These are phyloP conservation scores for Phytophthora megakarya DNA, from an alignment of 352 stramenopile genomes.

Conservation along the genomic window DNA sequence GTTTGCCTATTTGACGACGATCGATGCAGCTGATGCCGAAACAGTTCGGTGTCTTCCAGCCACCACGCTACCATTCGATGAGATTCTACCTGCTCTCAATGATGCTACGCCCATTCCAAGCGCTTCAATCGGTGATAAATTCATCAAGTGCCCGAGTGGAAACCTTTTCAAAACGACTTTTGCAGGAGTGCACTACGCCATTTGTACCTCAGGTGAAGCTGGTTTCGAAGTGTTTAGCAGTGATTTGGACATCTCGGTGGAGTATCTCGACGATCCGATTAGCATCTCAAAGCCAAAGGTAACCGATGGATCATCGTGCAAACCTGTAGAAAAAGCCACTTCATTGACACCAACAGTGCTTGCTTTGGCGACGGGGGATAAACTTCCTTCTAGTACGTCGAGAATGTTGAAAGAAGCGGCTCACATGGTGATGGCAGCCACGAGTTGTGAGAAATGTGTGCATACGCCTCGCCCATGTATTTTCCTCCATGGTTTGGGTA, in stretches of 20 bases:
- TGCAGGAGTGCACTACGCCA: too few species aligned
- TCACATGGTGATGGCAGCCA: conserved; percentile 12
- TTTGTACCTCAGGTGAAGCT: too few species aligned
- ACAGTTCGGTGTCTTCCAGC: conserved; percentile 30
- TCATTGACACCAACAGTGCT: not conserved
- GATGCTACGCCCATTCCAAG: not conserved
- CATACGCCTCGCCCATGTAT: conserved; percentile 34
- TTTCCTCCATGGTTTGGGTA: conserved; percentile 33
- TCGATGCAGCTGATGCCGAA: not conserved
- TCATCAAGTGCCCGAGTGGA: too few species aligned
- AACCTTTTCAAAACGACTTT: too few species aligned
- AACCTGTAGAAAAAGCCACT: not conserved
- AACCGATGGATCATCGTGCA: not conserved
- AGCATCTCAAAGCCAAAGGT: not conserved
- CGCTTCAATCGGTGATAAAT: too few species aligned
- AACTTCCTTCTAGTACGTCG: conserved; percentile 7
- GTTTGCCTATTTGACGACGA: conserved; percentile 25
- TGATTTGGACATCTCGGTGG: conserved; percentile 7
- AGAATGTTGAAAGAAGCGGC: conserved; percentile 18
- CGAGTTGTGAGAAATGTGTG: conserved; percentile 15
- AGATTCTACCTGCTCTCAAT: conserved; percentile 37
- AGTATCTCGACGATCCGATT: conserved; percentile 2
- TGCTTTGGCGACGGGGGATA: conserved; percentile 1
- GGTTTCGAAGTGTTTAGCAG: too few species aligned
- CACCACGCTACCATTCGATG: conserved; percentile 27